Base-by-base conservation (phyloP, 768 basidiomycete genomes). In the Pulveroboletus ravenelii region DNA sequence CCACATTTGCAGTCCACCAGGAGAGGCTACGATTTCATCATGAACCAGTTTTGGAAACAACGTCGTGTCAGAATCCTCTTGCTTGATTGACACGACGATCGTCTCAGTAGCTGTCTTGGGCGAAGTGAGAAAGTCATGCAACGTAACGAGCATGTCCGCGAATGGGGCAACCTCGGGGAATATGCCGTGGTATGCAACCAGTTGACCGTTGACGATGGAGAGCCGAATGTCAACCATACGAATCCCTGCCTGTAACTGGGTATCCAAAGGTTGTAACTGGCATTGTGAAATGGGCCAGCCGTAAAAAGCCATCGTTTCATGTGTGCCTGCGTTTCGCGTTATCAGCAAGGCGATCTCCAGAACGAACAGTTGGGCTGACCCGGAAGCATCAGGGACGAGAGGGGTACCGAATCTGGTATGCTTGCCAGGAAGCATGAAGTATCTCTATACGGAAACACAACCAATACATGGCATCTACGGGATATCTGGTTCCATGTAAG, bases 251-350 rank as follows among this genome's bases (percentile, higher is more conserved):
- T 72, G 69, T 10, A 97, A 75, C 68, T 97, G 93, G 17, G 72
- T 69, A 27, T 70, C 70, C 23, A 95, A 78, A 1, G 84, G 9
- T 71, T 70, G 32, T 3, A 79, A 78, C 65, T 96, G 93, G 62
- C 93, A 97, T 63, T 95, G 91, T 0, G 89, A 87, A 34, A 94
- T 70, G 0, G 87, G 88, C 83, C 86, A 89, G 13, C 88, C 87
- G 57, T 91, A 85, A 54, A 90, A 81, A 9, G 90, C 85, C 82
- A 92, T 84, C 5, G 62, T 47, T 52, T 57, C 53, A 37, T 56
- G 48, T 18, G 56, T 52, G 14, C 50, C 51, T 53, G 12, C 35
- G 18, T 39, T 47, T 8, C 32, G 17, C 10, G 40, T 13, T 30
- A 42, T 62, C 31, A 20, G 13, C 9, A 15, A 41, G 31, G 27